Base-by-base conservation (phyloP, 2,329 filamentous ascomycete genomes). In the Hymenoscyphus fraxineus region DNA sequence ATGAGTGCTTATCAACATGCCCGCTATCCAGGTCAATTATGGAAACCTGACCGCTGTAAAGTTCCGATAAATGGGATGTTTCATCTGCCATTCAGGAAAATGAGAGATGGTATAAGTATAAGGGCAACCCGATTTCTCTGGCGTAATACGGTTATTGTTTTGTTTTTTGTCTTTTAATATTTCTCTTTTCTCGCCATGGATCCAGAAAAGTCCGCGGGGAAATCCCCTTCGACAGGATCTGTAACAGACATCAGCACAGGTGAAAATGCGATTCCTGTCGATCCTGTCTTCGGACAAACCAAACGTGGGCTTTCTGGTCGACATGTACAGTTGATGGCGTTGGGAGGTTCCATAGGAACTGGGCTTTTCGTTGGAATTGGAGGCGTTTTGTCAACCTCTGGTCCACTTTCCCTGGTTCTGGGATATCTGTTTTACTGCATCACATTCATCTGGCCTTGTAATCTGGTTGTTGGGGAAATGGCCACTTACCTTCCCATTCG, bases 401-500 rank as follows among this genome's bases (percentile, higher is more conserved):
- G 81, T 2, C 82, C 82, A 1, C 75, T 81, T 1, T 80, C 79
- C 16, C 75, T 82, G 16, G 72, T 84, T 0, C 73, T 84, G 3
- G 81, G 78, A 67, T 68, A 63, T 41, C 16, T 59, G 16, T 38
- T 59, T 4, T 59, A 41, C 22, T 58, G 56, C 13, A 41, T 32
- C 9, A 27, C 22, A 15, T 27, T 59, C 19, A 39, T 59, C 41
- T 70, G 63, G 22, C n/a, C 61, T 7, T 66, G 73, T 0, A 72
- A 71, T 76, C 69, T 68, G 39, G 71, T 67, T 47, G 71, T 73
- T 65, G 85, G 71, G 13, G 71, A 88, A 70, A 87, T 87, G 83
- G 80, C 83, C 0, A 80, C 84, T 0, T 87, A 81, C 65, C 76
- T 84, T 55, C 82, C 82, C 10, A 78, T 84, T 63, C 80, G 81